Base-by-base conservation (phyloP, 148 eudicot species). In the Gaultheria prostrata region DNA sequence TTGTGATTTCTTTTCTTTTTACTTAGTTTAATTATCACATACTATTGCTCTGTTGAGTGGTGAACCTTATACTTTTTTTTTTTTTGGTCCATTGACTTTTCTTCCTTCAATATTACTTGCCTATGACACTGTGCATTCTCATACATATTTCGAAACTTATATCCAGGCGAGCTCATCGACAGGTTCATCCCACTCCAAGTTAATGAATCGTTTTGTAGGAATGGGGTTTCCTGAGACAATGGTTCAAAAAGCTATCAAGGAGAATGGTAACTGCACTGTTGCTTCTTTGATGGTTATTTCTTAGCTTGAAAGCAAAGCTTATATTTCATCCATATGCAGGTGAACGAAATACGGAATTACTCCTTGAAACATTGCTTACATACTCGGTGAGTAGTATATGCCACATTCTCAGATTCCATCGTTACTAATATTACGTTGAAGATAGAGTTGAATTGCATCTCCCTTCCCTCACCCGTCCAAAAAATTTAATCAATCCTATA, bases 161-260 rank as follows among this genome's bases (percentile, higher is more conserved):
- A 61, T 78, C 6, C 32, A 93, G 95, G 90, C 87, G 82, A 90
- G 93, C 87, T 90, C 95, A 84, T 93, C 92, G 35, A 78, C 84
- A 69, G 91, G 90, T 85, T 83, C 88, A n/a, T 86, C 91, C 61
- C 73, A 67, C 65, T 76, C 90, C 61, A 87, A 88, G 26, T 88
- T 93, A 83, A 86, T 90, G 78, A 67, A 86, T 45, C 86, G 88
- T 83, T 89, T 93, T 86, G 84, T 89, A 71, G 92, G 85, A 45
- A 90, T 91, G 88, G 94, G 94, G 7, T 93, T 92, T 82, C 81
- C 93, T 56, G 89, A 88, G 79, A 76, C 79, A 74, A 39, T 92
- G 90, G 93, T 93, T 50, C 48, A 61, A 28, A 90, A 84, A 83
- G 97, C 89, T 50, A 85, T 92, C 8, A 82, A 92, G 76, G 94